These are phyloP conservation scores for Chaetothyriales sp. DNA, from an alignment of 2,329 filamentous ascomycete species.

Conservation along the genomic window DNA sequence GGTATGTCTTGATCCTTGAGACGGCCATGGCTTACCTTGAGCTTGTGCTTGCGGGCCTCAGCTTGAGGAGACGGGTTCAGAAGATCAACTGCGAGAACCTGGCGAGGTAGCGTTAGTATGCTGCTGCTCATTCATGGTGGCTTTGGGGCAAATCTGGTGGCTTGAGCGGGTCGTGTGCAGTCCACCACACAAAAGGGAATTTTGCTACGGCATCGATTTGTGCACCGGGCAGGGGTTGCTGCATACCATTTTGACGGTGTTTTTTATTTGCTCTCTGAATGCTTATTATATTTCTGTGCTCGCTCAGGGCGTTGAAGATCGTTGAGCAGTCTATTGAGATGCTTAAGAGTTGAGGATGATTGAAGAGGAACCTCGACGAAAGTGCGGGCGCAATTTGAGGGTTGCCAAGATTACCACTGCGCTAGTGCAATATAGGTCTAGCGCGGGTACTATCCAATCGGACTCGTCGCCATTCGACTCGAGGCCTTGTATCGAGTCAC, in stretches of 20 bases:
- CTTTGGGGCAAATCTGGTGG: constrained; percentile 10
- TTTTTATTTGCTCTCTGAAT: constrained; percentile 21
- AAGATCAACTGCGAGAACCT: constrained; percentile 99
- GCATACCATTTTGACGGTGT: constrained; percentile 57
- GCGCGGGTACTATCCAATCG: neutral
- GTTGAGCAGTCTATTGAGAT: neutral
- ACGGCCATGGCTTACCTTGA: constrained; percentile 60
- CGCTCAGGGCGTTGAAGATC: neutral
- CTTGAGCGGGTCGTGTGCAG: constrained; percentile 17
- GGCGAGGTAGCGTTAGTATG: constrained; percentile 20
- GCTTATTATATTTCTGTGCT: neutral
- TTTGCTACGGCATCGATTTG: constrained; percentile 10
- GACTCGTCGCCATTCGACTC: too few relatives aligned
- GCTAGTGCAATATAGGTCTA: neutral
- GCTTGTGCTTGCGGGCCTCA: constrained; percentile 99
- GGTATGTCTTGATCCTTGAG: constrained; percentile 1
- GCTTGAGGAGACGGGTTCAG: constrained; percentile 96
- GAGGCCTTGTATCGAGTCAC: too few relatives aligned
- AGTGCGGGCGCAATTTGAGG: neutral
- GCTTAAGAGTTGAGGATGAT: neutral
- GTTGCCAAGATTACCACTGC: neutral
- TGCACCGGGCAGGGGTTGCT: constrained; percentile 2
- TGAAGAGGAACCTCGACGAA: neutral
- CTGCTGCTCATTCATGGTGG: constrained; percentile 3
- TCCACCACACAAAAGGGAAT: constrained; percentile 7